Base-by-base conservation (phyloP, 2,329 filamentous ascomycete species). In the Colletotrichum horii region DNA sequence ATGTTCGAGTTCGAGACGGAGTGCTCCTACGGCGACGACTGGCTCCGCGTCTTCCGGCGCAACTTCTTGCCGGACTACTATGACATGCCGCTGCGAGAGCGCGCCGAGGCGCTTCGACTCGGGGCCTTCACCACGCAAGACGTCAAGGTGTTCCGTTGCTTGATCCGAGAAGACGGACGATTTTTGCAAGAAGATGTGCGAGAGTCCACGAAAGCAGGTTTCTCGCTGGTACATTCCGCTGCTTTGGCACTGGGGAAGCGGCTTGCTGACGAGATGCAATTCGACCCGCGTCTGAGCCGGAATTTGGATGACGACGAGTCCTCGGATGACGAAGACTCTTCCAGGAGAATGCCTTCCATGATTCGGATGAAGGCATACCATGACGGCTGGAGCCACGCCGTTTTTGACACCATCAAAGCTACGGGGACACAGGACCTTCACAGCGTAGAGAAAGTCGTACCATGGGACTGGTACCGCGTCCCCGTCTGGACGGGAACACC, bases 111-210 rank as follows among this genome's bases (percentile, higher is more conserved):
- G 26, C 22, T 58, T 3, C 55, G 55, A 7, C 34, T 36, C 11
- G 26, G 55, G 24, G 55, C 55, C 11, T 58, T 36, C 34, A 36
- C 34, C 14, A 36, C 34, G 34, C 34, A 36, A 2, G 34, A 36
- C 0, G 34, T 36, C 14, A 36, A 36, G 55, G 22, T 58, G 0
- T 26, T 26, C 55, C 12, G 55, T 16, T 6, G n/a, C 28, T 5
- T 26, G 16, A 28, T 58, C 0, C 24, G 24, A 22, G 0, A 58
- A 58, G 14, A 58, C 0, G 24, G 14, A 0, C 55, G 1, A 0
- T 58, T 58, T 16, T 14, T 58, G 14, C 55, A 26, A 15, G 55
- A 58, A 28, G 55, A 8, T 26, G 26, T 16, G 26, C 55, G 55
- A 6, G 26, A 26, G 8, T 58, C 55, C 0, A 26, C 55, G 12